phyloP scores from a whole-genome alignment of 2,329 filamentous ascomycete species.

The Ophiocordyceps robertsii region DNA sequence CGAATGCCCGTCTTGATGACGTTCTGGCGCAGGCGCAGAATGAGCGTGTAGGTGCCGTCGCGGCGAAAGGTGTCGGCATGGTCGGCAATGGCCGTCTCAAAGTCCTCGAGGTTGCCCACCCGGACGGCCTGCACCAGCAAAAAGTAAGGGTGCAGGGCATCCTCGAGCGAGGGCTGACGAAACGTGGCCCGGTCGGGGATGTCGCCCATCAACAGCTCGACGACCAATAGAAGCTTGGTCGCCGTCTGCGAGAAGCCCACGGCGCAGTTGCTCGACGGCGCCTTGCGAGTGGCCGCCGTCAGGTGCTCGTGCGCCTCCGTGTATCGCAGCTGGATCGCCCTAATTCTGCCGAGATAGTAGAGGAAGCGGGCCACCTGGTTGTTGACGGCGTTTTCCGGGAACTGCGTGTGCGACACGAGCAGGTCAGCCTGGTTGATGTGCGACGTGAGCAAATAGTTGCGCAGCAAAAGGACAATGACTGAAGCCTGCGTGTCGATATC shows the following conservation, averaged over 20 bases:
- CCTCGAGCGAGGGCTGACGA: constrained; percentile 76
- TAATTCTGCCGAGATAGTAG: constrained; percentile 93
- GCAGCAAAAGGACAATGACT: constrained; percentile 85
- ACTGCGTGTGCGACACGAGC: constrained; percentile 88
- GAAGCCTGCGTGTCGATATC: constrained; percentile 95
- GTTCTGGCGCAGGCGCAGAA: constrained; percentile 89
- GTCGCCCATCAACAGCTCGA: constrained; percentile 95
- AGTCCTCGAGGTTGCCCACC: constrained; percentile 89
- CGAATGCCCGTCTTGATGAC: constrained; percentile 99
- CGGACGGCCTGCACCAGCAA: constrained; percentile 88
- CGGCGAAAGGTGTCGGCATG: constrained; percentile 78
- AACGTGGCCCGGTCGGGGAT: constrained; percentile 93
- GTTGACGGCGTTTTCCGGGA: constrained; percentile 87
- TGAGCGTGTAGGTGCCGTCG: constrained; percentile 90
- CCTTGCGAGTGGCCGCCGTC: constrained; percentile 86
- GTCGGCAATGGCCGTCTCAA: constrained; percentile 72
- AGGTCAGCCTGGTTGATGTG: constrained; percentile 96
- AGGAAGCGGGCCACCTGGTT: constrained; percentile 96
- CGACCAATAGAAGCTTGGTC: constrained; percentile 90
- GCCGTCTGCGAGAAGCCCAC: constrained; percentile 93
- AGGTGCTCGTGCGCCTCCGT: constrained; percentile 94
- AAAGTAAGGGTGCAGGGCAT: constrained; percentile 83
- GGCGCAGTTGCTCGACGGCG: constrained; percentile 77
- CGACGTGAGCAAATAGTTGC: constrained; percentile 91
- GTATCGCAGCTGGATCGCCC: constrained; percentile 91